Percentiles rank a stretch among this genome's conserved stretches.
Evolutionary conservation across 2,329 filamentous ascomycete species (phyloP).

Genomic region (Juglanconis oblonga): DNA sequence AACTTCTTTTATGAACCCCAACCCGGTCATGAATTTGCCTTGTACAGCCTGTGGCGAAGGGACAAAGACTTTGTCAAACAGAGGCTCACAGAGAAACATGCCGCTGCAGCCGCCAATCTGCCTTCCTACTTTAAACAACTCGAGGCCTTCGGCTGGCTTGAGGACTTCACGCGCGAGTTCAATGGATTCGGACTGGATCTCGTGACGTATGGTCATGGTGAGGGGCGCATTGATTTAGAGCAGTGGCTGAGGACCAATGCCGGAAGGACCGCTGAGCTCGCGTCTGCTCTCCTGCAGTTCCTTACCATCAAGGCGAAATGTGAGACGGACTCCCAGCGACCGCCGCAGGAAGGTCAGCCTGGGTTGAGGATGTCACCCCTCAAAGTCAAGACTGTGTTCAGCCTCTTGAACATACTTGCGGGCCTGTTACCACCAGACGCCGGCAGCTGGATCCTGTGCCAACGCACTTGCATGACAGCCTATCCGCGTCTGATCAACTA

Average conservation of each 20-base stretch:
- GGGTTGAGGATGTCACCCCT: conserved; percentile 64
- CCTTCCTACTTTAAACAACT: conserved; percentile 76
- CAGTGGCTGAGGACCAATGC: conserved; percentile 75
- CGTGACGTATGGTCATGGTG: conserved; percentile 78
- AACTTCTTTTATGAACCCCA: conserved; percentile 79
- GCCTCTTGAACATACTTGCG: conserved; percentile 75
- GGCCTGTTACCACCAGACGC: conserved; percentile 56
- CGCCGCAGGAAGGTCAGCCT: conserved; percentile 56
- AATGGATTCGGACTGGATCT: conserved; percentile 88
- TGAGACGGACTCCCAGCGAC: conserved; percentile 71
- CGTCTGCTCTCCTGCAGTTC: conserved; percentile 72
- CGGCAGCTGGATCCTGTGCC: conserved; percentile 73
- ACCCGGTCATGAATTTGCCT: conserved; percentile 78
- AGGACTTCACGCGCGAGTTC: conserved; percentile 72
- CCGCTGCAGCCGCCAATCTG: conserved; percentile 64
- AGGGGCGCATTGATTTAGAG: conserved; percentile 74
- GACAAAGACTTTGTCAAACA: conserved; percentile 83
- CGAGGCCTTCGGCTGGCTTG: conserved; percentile 77
- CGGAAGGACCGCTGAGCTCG: conserved; percentile 65
- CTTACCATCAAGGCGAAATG: conserved; percentile 79
- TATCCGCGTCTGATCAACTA: conserved; percentile 97
- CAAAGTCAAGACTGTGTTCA: conserved; percentile 80
- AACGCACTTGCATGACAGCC: conserved; percentile 83
- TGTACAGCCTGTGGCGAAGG: conserved; percentile 88
- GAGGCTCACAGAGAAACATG: conserved; percentile 75